phyloP scores from a whole-genome alignment of 1,284 basidiomycete species.

The Trichosporon sp. region DNA sequence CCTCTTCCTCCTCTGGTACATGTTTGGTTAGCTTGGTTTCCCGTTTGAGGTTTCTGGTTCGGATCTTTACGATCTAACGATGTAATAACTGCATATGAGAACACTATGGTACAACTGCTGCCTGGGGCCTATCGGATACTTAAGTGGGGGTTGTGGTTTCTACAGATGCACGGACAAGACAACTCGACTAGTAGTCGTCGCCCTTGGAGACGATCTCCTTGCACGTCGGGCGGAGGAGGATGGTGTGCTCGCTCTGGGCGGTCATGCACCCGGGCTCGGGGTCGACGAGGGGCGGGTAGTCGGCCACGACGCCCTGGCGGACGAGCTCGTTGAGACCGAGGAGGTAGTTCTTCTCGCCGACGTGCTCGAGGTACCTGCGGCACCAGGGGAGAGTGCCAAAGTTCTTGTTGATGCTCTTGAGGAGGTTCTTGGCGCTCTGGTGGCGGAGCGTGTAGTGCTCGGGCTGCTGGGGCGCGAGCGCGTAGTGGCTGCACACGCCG shows the following conservation, averaged over 20 bases:
- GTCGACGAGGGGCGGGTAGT: slow-evolving; percentile 93
- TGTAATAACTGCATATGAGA: slow-evolving; percentile 21
- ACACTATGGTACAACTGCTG: slow-evolving; percentile 15
- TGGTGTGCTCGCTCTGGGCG: slow-evolving; percentile 94
- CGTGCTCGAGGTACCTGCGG: slow-evolving; percentile 86
- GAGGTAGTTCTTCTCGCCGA: slow-evolving; percentile 93
- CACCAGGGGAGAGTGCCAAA: slow-evolving; percentile 97
- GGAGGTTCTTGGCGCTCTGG: slow-evolving; percentile 78
- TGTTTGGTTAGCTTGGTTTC: slow-evolving; percentile 61
- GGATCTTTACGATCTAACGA: background rate
- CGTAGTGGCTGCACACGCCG: slow-evolving; percentile 95
- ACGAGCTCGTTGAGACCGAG: slow-evolving; percentile 90
- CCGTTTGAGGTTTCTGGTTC: no score
- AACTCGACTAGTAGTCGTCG: slow-evolving; percentile 71
- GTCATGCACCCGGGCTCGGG: slow-evolving; percentile 72
- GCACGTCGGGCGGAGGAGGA: slow-evolving; percentile 82
- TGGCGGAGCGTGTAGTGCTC: slow-evolving; percentile 60
- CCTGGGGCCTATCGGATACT: slow-evolving; percentile 5
- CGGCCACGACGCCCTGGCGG: slow-evolving; percentile 80
- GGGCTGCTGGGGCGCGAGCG: slow-evolving; percentile 54
- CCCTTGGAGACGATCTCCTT: slow-evolving; percentile 96
- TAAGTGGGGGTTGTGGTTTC: background rate
- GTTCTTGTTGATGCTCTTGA: slow-evolving; percentile 86
- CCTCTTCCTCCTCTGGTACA: slow-evolving; percentile 75
- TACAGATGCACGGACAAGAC: background rate